Percentiles rank a stretch among this genome's conserved stretches.
phyloP scores from a whole-genome alignment of 352 stramenopile species.

The Bremia lactucae region DNA sequence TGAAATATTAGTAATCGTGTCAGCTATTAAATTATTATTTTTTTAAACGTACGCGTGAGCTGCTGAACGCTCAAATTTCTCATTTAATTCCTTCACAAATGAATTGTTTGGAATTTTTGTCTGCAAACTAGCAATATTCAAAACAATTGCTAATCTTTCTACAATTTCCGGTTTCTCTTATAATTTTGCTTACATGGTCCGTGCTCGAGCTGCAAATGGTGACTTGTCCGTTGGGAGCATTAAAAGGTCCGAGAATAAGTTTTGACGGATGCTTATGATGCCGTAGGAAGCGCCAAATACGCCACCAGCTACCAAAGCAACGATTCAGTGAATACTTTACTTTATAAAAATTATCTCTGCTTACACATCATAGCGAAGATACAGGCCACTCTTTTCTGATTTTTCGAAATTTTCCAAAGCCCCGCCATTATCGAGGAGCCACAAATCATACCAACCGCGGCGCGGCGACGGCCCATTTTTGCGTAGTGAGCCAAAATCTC shows the following conservation, averaged over 20 bases:
- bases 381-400: constrained; percentile 25
- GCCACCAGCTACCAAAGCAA: constrained; percentile 27
- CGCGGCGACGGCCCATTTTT: constrained; percentile 33
- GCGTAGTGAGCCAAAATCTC: constrained; percentile 46
- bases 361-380: constrained; percentile 32
- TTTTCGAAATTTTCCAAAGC: constrained; percentile 36
- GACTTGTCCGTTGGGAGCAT: constrained; percentile 54
- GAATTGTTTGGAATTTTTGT: constrained; percentile 32
- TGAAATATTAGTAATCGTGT: neutral
- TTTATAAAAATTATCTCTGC: constrained; percentile 1
- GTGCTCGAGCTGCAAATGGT: constrained; percentile 42
- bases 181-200: constrained; percentile 27
- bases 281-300: constrained; percentile 56
- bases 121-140: constrained; percentile 22
- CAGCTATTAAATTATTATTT: no score
- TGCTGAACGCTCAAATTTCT: constrained; percentile 35
- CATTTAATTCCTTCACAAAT: constrained; percentile 43
- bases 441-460: constrained; percentile 26
- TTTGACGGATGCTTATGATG: constrained; percentile 52
- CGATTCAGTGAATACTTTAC: neutral
- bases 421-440: constrained; percentile 22
- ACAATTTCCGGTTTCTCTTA: neutral
- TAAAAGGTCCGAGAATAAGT: constrained; percentile 60
- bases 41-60: constrained; percentile 37
- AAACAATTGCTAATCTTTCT: constrained; percentile 1